Conservation (phyloP, 768 basidiomycete genomes). For the Lactarius tabidus region DNA sequence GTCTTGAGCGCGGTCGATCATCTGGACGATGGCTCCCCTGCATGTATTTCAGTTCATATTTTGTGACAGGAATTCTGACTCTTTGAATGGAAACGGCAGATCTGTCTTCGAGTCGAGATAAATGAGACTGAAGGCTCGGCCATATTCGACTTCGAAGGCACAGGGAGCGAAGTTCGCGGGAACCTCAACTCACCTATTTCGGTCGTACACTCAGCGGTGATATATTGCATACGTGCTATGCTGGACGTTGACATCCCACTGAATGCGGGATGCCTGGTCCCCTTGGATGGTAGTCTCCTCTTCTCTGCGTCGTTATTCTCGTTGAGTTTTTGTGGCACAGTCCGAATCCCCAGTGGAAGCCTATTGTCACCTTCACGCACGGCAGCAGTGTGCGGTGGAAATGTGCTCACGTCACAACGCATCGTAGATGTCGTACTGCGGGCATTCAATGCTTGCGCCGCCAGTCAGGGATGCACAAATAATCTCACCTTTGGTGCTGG, state of each 20-base stretch:
- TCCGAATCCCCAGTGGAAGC: conserved; percentile 76
- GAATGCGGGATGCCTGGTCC: conserved; percentile 91
- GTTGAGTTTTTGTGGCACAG: conserved; percentile 37
- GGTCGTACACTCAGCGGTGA: conserved; percentile 83
- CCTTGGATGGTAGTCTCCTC: conserved; percentile 58
- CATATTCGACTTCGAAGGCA: conserved; percentile 79
- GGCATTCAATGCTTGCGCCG: conserved; percentile 88
- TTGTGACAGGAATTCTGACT: not conserved
- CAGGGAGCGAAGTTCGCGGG: conserved; percentile 78
- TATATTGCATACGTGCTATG: conserved; percentile 88
- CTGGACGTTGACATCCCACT: conserved; percentile 83
- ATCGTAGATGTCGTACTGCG: conserved; percentile 92
- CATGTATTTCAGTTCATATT: conserved; percentile 33
- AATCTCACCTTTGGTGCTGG: conserved; percentile 88
- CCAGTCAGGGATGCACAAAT: conserved; percentile 92
- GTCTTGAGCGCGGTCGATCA: conserved; percentile 73
- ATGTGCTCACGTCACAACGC: conserved; percentile 88
- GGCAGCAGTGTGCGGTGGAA: conserved; percentile 90
- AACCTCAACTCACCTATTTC: conserved; percentile 84
- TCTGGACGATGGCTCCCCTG: conserved; percentile 84
- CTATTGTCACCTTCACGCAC: conserved; percentile 78
- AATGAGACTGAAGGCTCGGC: conserved; percentile 71
- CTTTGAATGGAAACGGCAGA: conserved; percentile 39
- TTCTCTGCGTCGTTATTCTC: not conserved
- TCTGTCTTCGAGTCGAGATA: conserved; percentile 73